phyloP scores from a whole-genome alignment of 495 filamentous ascomycete genomes.

The Penicillium paxilli region DNA sequence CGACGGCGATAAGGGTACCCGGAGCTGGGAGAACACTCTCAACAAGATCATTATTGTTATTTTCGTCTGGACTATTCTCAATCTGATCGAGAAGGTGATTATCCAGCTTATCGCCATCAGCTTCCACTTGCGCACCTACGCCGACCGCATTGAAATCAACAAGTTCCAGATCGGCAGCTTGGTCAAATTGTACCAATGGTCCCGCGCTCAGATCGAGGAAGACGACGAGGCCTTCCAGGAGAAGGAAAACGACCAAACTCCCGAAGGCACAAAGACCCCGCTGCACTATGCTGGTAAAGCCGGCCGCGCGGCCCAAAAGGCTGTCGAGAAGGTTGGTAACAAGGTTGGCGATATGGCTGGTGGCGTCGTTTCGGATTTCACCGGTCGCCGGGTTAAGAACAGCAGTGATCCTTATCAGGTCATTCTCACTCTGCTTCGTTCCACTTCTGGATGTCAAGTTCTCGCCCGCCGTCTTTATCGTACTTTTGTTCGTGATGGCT shows the following conservation, averaged over 20 bases:
- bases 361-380: slow-evolving; percentile 93
- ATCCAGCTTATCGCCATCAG: slow-evolving; percentile 93
- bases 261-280: slow-evolving; percentile 69
- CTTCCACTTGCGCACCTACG: slow-evolving; percentile 90
- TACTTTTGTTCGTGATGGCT: slow-evolving; percentile 74
- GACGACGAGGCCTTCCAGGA: slow-evolving; percentile 73
- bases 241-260: slow-evolving; percentile 30
- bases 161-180: slow-evolving; percentile 83
- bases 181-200: slow-evolving; percentile 79
- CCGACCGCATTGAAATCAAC: slow-evolving; percentile 88
- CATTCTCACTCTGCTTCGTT: slow-evolving; percentile 68
- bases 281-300: slow-evolving; percentile 64
- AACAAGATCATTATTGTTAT: slow-evolving; percentile 86
- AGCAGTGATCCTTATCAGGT: slow-evolving; percentile 86
- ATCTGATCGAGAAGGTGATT: slow-evolving; percentile 89
- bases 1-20: slow-evolving; percentile 50
- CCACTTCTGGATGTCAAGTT: slow-evolving; percentile 75
- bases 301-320: slow-evolving; percentile 66
- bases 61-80: slow-evolving; percentile 77
- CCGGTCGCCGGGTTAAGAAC: slow-evolving; percentile 70
- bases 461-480: slow-evolving; percentile 90
- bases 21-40: slow-evolving; percentile 71
- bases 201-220: slow-evolving; percentile 68
- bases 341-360: slow-evolving; percentile 87
- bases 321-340: slow-evolving; percentile 74